These are phyloP conservation scores for Rhizophagus sp. DNA, from an alignment of 192 early-diverging fungal genomes.

Conservation along the genomic window DNA sequence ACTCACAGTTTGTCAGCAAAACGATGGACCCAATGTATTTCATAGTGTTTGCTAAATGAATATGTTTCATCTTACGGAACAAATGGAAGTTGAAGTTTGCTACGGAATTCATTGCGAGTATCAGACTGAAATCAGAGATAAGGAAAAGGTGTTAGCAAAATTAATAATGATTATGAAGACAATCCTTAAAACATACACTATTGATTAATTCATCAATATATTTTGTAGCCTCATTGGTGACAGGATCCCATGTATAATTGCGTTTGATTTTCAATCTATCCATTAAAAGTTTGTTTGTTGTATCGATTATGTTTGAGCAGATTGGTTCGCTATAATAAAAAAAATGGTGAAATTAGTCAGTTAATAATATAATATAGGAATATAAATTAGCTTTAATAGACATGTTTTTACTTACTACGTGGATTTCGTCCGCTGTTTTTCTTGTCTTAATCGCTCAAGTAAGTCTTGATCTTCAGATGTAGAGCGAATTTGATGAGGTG, in stretches of 20 bases:
- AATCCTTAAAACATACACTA: conserved; percentile 9
- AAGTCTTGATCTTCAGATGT: conserved; percentile 20
- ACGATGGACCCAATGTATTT: conserved; percentile 9
- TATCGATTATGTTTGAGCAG: too few species aligned
- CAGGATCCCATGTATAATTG: too few species aligned
- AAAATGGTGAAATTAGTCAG: too few species aligned
- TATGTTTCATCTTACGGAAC: background rate
- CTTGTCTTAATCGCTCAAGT: conserved; percentile 19
- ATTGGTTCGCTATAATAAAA: too few species aligned
- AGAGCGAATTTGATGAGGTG: conserved; percentile 8
- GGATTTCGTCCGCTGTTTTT: conserved; percentile 10
- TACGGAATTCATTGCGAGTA: conserved; percentile 1
- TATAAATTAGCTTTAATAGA: background rate
- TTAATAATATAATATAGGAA: background rate
- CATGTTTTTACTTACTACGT: conserved; percentile 9
- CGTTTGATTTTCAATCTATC: too few species aligned
- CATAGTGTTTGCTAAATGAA: conserved; percentile 27
- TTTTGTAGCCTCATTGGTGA: too few species aligned
- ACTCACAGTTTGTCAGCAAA: conserved; percentile 28
- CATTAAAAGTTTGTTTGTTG: too few species aligned
- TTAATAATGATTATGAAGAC: too few species aligned
- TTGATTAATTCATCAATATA: background rate
- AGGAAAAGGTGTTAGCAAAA: too few species aligned
- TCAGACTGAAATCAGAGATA: background rate
- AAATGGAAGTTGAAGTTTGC: conserved; percentile 1